A percentile compares a stretch with the other conserved stretches of the same genome.
phyloP scores from a whole-genome alignment of 148 eudicot genomes.

The Vaccinium myrtillus region DNA sequence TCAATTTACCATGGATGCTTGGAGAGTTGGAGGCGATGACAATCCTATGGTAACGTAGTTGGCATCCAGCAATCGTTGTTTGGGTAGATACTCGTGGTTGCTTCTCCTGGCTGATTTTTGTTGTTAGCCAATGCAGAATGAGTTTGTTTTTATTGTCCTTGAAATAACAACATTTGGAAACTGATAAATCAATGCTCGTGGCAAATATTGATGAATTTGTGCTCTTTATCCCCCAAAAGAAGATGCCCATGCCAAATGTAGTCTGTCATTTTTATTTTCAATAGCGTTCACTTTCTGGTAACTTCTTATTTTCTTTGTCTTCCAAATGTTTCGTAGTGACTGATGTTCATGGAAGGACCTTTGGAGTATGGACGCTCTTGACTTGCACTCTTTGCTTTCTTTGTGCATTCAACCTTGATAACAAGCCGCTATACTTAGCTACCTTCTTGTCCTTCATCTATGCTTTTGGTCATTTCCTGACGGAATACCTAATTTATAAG shows the following conservation, averaged over 20 bases:
- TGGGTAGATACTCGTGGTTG: background rate
- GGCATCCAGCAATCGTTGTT: background rate
- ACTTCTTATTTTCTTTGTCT: slow-evolving; percentile 9
- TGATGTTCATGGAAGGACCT: slow-evolving; percentile 95
- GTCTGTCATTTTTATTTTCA: background rate
- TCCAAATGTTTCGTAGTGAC: slow-evolving; percentile 54
- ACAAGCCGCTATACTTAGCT: slow-evolving; percentile 83
- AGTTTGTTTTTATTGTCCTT: background rate
- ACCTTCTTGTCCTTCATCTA: slow-evolving; percentile 78
- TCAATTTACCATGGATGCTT: background rate
- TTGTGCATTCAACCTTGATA: slow-evolving; percentile 89
- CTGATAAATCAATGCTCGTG: background rate
- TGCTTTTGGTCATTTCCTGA: slow-evolving; percentile 88
- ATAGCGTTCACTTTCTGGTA: background rate
- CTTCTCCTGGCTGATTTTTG: background rate
- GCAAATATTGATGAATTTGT: background rate
- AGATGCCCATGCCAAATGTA: background rate
- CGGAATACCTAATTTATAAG: slow-evolving; percentile 70
- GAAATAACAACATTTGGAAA: background rate
- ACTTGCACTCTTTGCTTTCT: slow-evolving; percentile 94
- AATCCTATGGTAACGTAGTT: background rate
- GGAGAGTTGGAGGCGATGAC: background rate
- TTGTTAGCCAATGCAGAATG: background rate
- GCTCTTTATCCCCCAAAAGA: background rate
- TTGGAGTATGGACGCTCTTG: slow-evolving; percentile 92